Base-by-base conservation (phyloP, 2,329 filamentous ascomycete genomes). In the Calycina marina region DNA sequence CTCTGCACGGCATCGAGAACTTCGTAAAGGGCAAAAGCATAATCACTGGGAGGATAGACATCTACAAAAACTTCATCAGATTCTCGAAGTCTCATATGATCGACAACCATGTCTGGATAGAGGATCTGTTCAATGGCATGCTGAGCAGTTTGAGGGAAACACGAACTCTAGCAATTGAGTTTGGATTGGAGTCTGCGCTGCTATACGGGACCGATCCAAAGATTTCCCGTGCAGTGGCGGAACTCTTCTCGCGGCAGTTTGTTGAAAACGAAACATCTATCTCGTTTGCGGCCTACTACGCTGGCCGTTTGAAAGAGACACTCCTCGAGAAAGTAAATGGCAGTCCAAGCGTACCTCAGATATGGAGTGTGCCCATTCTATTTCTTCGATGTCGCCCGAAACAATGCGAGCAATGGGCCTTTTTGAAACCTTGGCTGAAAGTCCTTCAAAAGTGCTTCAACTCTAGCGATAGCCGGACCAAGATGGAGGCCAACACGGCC, bases 361-460 rank as follows among this genome's bases (percentile, higher is more conserved):
- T 96, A 14, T 96, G 88, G 88, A 79, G 80, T 37, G 70, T 84
- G 20, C 62, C 93, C 2, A 72, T 88, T 5, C 65, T 93, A 2
- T 72, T 93, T 34, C 61, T 94, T 29, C 73, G 79, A 32, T 62
- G 56, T 39, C 57, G 72, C 57, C 55, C 73, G 53, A 42, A 63
- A 61, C 48, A 72, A 60, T 42, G 75, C 51, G 58, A 69, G 15
- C 54, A 60, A 22, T 96, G 88, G 81, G 65, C 76, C 18, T 71
- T 79, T 47, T 73, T 84, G 40, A 68, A 64, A 16, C 63, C 69
- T 4, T 94, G 84, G 80, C 62, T 94, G 5, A 66, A 68, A 18
- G 66, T 93, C 6, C 76, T 93, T 12, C 79, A 93, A 46, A 67
- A 66, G 40, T 90, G 83, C 48, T 84, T 96, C 56, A 93, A 93